These are phyloP conservation scores for Pelargonium fulgidum DNA, from an alignment of 441 rosid genomes.

Conservation along the genomic window DNA sequence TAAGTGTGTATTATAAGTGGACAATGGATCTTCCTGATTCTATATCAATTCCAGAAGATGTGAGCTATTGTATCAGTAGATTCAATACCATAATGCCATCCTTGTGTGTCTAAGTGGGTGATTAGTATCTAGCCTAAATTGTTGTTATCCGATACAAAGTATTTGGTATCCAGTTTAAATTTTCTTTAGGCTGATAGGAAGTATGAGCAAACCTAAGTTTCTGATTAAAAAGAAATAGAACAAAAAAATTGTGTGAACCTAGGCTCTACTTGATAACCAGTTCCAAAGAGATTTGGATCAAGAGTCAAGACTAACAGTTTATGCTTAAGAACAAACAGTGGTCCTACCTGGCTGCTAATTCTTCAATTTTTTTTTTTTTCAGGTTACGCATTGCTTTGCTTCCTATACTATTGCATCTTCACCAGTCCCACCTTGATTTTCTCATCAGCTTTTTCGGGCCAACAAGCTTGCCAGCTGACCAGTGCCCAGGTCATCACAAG, in stretches of 20 bases:
- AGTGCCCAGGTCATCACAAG: slow-evolving; percentile 35
- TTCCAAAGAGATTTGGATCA: not conserved
- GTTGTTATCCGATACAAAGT: not conserved
- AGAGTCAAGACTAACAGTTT: too few species aligned
- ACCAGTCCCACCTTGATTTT: slow-evolving; percentile 93
- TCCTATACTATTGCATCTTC: slow-evolving; percentile 86
- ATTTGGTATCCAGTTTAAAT: not conserved
- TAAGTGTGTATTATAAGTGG: not conserved
- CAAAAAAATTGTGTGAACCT: not conserved
- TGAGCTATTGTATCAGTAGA: not conserved
- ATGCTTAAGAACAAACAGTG: not conserved
- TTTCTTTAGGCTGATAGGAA: not conserved
- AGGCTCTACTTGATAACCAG: not conserved
- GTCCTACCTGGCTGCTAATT: slow-evolving; percentile 15
- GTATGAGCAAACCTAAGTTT: not conserved
- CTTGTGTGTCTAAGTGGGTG: not conserved
- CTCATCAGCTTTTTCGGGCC: slow-evolving; percentile 71
- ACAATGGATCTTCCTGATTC: not conserved
- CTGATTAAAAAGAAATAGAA: not conserved
- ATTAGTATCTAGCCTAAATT: not conserved
- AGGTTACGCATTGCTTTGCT: slow-evolving; percentile 77
- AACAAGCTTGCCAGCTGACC: slow-evolving; percentile 39
- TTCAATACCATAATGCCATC: not conserved
- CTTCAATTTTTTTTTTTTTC: slow-evolving; percentile 24
- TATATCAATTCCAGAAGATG: not conserved